Evolutionary conservation across 305 asterid genomes (phyloP).

Genomic region (Lippia alba): DNA sequence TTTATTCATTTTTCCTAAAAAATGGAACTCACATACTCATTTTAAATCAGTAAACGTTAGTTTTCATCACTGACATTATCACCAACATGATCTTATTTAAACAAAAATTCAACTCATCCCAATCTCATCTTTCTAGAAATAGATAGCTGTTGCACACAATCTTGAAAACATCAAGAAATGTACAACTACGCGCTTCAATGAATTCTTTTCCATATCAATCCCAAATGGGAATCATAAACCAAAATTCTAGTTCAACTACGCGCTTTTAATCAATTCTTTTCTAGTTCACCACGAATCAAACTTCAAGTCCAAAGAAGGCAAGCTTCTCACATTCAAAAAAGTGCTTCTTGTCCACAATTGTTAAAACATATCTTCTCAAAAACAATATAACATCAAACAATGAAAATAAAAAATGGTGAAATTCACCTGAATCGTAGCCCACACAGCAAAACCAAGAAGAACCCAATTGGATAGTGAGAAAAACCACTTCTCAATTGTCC

Average conservation of each 20-base stretch:
- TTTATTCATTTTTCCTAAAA: no score
- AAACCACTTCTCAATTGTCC: conserved; percentile 88
- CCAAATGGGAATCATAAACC: no score
- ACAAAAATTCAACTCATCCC: not conserved
- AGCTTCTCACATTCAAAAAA: not conserved
- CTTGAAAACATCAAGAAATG: conserved; percentile 19
- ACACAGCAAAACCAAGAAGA: conserved; percentile 77
- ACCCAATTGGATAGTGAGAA: conserved; percentile 91
- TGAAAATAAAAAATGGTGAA: not conserved
- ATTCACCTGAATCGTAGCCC: conserved; percentile 84
- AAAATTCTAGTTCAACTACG: no score
- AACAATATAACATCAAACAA: not conserved
- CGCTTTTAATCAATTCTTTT: not conserved
- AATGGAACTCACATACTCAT: no score
- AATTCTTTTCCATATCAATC: no score
- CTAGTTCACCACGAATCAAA: no score
- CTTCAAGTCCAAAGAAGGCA: not conserved
- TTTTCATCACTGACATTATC: no score
- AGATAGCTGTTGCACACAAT: conserved; percentile 14
- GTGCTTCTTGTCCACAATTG: not conserved
- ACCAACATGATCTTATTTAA: no score
- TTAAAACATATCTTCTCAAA: not conserved
- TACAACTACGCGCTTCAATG: not conserved
- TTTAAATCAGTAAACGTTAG: no score
- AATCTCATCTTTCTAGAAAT: conserved; percentile 3